Conservation (phyloP, 163 green algal genomes). For the Coccomyxa subellipsoidea region DNA sequence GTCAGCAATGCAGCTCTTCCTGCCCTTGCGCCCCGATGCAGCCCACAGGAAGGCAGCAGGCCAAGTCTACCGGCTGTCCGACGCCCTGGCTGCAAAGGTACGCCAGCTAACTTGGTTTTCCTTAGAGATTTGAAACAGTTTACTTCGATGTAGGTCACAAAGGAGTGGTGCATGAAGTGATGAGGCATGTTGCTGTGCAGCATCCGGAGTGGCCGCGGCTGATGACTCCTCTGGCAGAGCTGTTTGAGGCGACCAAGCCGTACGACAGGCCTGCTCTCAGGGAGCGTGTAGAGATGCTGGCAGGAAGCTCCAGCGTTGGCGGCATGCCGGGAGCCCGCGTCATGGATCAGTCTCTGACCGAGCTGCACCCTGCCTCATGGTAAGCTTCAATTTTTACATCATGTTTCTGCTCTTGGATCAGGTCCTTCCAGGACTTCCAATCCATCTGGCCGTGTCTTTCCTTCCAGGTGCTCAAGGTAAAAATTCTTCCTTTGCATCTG, state of each 20-base stretch:
- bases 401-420: too few species aligned
- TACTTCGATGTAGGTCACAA: too few species aligned
- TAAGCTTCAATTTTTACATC: too few species aligned
- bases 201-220: not conserved
- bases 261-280: constrained; percentile 68
- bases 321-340: constrained; percentile 31
- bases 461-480: too few species aligned
- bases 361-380: constrained; percentile 85
- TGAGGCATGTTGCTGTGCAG: not conserved
- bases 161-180: not conserved
- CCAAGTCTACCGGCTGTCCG: not conserved
- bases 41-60: not conserved
- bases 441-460: too few species aligned
- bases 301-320: not conserved
- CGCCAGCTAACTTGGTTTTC: too few species aligned
- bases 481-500: too few species aligned
- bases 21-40: constrained; percentile 9
- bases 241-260: constrained; percentile 47
- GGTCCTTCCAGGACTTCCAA: too few species aligned
- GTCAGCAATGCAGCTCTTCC: constrained; percentile 76
- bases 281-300: constrained; percentile 48
- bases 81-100: not conserved
- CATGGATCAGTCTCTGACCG: constrained; percentile 39
- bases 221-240: constrained; percentile 58
- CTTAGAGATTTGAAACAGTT: too few species aligned